Evolutionary conservation across 169 alveolate genomes (phyloP).

Genomic region (Babesia ovis): DNA sequence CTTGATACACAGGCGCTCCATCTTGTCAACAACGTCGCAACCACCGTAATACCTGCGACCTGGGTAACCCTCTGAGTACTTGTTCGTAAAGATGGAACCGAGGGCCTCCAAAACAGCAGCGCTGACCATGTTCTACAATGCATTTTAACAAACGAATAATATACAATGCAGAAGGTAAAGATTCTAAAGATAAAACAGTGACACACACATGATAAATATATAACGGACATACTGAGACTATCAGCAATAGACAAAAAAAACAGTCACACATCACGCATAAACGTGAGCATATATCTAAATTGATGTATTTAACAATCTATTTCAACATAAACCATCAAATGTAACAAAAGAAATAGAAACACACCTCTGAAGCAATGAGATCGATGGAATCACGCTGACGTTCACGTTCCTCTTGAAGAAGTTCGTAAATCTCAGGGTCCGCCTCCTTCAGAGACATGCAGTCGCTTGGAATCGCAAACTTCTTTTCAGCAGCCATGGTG

Average conservation of each 20-base stretch:
- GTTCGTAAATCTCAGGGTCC: constrained; percentile 81
- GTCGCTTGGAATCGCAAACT: constrained; percentile 40
- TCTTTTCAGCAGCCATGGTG: constrained; percentile 18
- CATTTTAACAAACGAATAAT: neutral
- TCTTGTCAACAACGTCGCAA: constrained; percentile 84
- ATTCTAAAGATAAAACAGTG: neutral
- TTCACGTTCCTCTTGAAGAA: constrained; percentile 78
- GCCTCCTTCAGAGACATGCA: constrained; percentile 65
- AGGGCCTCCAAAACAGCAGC: constrained; percentile 89
- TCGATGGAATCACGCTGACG: constrained; percentile 79
- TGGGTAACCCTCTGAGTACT: constrained; percentile 96
- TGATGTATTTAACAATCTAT: too few relatives aligned
- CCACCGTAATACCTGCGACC: constrained; percentile 94
- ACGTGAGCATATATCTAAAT: too few relatives aligned
- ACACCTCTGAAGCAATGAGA: constrained; percentile 85
- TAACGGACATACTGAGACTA: too few relatives aligned
- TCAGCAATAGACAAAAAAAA: too few relatives aligned
- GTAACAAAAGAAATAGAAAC: neutral
- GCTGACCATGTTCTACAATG: constrained; percentile 82
- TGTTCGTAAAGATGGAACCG: constrained; percentile 89
- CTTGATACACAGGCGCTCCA: constrained; percentile 85
- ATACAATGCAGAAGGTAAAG: neutral
- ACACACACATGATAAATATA: too few relatives aligned
- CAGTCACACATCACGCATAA: too few relatives aligned
- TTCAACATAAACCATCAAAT: neutral